Evolutionary conservation across 1,139 yeast species (phyloP).

Genomic region (Debaryomyces nepalensis): DNA sequence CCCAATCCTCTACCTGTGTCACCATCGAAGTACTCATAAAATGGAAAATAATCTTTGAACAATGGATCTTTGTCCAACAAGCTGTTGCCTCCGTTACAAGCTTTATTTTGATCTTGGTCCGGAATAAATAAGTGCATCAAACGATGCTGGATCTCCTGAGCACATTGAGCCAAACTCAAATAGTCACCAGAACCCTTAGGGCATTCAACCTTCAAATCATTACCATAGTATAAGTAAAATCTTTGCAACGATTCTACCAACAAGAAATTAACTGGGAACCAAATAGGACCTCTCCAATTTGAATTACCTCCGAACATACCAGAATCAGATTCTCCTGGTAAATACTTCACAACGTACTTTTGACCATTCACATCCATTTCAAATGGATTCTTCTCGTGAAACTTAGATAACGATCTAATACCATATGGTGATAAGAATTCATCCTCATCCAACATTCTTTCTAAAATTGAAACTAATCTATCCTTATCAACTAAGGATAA

Average conservation of each 20-base stretch:
- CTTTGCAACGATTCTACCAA: conserved; percentile 89
- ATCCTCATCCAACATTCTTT: conserved; percentile 83
- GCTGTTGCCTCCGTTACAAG: conserved; percentile 75
- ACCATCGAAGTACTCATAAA: conserved; percentile 92
- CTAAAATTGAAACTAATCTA: conserved; percentile 74
- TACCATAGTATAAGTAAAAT: conserved; percentile 88
- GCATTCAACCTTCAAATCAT: conserved; percentile 83
- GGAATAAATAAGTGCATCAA: conserved; percentile 79
- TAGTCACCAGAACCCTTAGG: conserved; percentile 86
- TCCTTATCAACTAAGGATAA: conserved; percentile 85
- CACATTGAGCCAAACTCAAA: conserved; percentile 87
- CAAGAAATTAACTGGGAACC: conserved; percentile 94
- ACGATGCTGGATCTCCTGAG: conserved; percentile 89
- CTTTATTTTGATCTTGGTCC: conserved; percentile 72
- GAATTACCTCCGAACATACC: conserved; percentile 98
- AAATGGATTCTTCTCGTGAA: conserved; percentile 85
- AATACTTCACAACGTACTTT: conserved; percentile 72
- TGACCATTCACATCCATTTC: conserved; percentile 85
- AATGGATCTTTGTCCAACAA: conserved; percentile 69
- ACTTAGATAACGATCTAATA: conserved; percentile 86
- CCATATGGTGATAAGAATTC: conserved; percentile 91
- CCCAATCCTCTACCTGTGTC: conserved; percentile 96
- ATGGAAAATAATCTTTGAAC: conserved; percentile 79
- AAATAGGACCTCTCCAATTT: conserved; percentile 98
- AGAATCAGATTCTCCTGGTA: conserved; percentile 93